phyloP scores from a whole-genome alignment of 345 rosid species.

The Eucalyptus albens region DNA sequence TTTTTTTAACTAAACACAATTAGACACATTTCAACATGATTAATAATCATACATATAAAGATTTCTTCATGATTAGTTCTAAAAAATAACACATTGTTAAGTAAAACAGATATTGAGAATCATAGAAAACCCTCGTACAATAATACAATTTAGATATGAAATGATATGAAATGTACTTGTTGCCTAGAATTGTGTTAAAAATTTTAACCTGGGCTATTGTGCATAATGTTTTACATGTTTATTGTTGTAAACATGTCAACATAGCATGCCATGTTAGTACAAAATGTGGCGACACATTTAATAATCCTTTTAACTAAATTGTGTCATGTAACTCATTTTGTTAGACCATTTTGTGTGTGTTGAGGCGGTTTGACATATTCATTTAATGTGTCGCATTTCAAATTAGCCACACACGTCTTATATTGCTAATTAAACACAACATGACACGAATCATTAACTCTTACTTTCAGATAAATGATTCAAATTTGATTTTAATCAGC shows the following conservation, averaged over 20 bases:
- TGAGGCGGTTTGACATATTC: background rate
- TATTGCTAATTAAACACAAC: rapidly evolving
- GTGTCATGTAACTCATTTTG: background rate
- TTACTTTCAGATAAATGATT: rapidly evolving
- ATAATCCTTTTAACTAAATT: rapidly evolving
- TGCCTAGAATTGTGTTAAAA: background rate
- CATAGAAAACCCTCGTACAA: background rate
- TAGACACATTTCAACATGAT: background rate
- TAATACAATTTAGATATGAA: background rate
- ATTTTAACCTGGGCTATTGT: rapidly evolving
- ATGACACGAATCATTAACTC: rapidly evolving
- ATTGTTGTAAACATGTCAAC: background rate
- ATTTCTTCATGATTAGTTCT: background rate
- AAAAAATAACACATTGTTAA: background rate
- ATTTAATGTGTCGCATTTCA: background rate
- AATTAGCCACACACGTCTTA: background rate
- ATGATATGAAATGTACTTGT: background rate
- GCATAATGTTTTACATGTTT: background rate
- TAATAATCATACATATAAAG: background rate
- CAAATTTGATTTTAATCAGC: background rate
- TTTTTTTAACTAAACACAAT: background rate
- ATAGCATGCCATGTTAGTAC: background rate
- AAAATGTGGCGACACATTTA: background rate
- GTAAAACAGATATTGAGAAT: background rate
- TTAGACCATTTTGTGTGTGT: background rate